Conservation (phyloP, 306 rosid genomes). For the Cicer bijugum region DNA sequence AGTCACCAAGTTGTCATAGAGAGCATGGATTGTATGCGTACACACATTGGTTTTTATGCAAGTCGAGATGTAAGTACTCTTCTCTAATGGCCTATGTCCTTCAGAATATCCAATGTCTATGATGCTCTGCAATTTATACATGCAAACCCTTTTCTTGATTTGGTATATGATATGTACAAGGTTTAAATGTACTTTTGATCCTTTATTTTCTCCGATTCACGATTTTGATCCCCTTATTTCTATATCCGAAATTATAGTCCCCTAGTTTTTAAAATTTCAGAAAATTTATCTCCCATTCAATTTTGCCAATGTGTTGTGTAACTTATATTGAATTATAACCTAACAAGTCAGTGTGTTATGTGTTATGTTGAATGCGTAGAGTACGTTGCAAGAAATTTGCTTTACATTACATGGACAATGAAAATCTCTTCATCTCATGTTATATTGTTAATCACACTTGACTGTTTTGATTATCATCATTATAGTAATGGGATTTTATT, state of each 20-base stretch:
- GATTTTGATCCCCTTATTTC: too few relatives aligned
- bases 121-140: not conserved
- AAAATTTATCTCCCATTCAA: too few relatives aligned
- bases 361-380: not conserved
- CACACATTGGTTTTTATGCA: slow-evolving; percentile 92
- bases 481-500: slow-evolving; percentile 21
- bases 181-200: too few relatives aligned
- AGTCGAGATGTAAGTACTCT: slow-evolving; percentile 76
- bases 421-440: not conserved
- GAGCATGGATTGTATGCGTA: slow-evolving; percentile 85
- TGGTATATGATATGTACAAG: too few relatives aligned
- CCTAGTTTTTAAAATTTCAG: too few relatives aligned
- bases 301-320: too few relatives aligned
- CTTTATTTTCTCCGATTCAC: too few relatives aligned
- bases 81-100: slow-evolving; percentile 26
- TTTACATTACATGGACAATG: not conserved
- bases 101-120: slow-evolving; percentile 28
- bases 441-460: not conserved
- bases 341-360: too few relatives aligned
- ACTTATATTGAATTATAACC: too few relatives aligned
- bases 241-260: too few relatives aligned
- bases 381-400: not conserved
- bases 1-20: slow-evolving; percentile 92
- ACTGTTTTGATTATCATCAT: not conserved
- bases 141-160: too few relatives aligned